A percentile compares a stretch with the other conserved stretches of the same genome.
phyloP scores from a whole-genome alignment of 306 rosid species.

The Dryas drummondii region DNA sequence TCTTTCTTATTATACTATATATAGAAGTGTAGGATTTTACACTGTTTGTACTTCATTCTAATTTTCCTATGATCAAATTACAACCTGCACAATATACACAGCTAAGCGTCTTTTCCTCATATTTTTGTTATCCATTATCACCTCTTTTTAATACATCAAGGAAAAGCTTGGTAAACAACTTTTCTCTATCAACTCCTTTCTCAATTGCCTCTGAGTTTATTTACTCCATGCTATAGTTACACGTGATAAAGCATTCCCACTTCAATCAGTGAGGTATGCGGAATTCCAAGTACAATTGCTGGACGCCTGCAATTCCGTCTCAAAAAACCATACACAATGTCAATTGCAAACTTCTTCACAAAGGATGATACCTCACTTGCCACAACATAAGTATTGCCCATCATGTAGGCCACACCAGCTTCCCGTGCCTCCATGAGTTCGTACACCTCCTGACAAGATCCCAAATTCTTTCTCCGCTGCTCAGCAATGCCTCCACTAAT shows the following conservation, averaged over 20 bases:
- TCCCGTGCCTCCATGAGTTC: slow-evolving; percentile 18
- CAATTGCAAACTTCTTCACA: slow-evolving; percentile 25
- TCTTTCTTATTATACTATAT: not conserved
- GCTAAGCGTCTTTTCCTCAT: not conserved
- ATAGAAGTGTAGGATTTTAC: not conserved
- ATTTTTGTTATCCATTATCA: not conserved
- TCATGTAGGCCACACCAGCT: slow-evolving; percentile 29
- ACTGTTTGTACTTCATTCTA: not conserved
- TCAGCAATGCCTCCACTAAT: not conserved
- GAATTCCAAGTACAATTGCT: slow-evolving; percentile 19
- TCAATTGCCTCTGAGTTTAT: not conserved
- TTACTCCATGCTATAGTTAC: slow-evolving; percentile 4
- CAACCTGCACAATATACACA: not conserved
- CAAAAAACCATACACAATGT: slow-evolving; percentile 18
- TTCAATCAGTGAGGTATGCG: slow-evolving; percentile 20
- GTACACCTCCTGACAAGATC: not conserved
- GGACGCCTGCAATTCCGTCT: slow-evolving; percentile 26
- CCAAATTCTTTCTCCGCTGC: not conserved
- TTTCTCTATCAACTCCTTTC: not conserved
- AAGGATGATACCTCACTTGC: slow-evolving; percentile 17
- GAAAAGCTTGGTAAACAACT: not conserved
- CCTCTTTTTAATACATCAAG: not conserved
- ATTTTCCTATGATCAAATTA: slow-evolving; percentile 5
- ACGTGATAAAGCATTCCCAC: slow-evolving; percentile 21
- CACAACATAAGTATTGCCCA: slow-evolving; percentile 18